Evolutionary conservation across 2,329 filamentous ascomycete species (phyloP).

Genomic region (Botryosphaeria agaves): DNA sequence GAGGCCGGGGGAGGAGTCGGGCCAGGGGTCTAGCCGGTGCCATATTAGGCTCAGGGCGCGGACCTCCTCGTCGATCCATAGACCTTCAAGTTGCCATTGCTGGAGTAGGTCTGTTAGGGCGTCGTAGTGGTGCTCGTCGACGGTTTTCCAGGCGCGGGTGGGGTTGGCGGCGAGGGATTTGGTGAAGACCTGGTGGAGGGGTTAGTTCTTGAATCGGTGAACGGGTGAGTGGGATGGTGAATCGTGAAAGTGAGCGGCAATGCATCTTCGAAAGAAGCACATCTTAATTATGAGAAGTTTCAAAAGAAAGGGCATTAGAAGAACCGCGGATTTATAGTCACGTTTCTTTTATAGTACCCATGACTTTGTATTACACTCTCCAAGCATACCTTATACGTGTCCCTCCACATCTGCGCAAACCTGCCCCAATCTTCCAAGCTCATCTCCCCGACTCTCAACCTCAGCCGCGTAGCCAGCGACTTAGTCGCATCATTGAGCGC

Average conservation of each 20-base stretch:
- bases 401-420: slow-evolving; percentile 56
- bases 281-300: no score
- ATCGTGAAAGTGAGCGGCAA: no score
- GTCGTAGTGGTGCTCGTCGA: slow-evolving; percentile 54
- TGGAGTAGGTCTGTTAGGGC: slow-evolving; percentile 42
- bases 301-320: no score
- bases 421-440: slow-evolving; percentile 39
- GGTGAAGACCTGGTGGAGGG: no score
- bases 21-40: slow-evolving; percentile 57
- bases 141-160: slow-evolving; percentile 39
- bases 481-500: slow-evolving; percentile 29
- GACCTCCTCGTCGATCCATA: slow-evolving; percentile 34
- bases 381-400: slow-evolving; percentile 44
- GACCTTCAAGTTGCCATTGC: slow-evolving; percentile 34
- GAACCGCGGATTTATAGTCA: no score
- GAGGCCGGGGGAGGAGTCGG: slow-evolving; percentile 44
- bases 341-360: no score
- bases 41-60: slow-evolving; percentile 39
- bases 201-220: no score
- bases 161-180: slow-evolving; percentile 28
- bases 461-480: slow-evolving; percentile 29
- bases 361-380: no score
- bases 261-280: no score
- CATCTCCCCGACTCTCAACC: slow-evolving; percentile 31
- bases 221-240: no score